Conservation (phyloP, 345 rosid species). For the Moringa oleifera region DNA sequence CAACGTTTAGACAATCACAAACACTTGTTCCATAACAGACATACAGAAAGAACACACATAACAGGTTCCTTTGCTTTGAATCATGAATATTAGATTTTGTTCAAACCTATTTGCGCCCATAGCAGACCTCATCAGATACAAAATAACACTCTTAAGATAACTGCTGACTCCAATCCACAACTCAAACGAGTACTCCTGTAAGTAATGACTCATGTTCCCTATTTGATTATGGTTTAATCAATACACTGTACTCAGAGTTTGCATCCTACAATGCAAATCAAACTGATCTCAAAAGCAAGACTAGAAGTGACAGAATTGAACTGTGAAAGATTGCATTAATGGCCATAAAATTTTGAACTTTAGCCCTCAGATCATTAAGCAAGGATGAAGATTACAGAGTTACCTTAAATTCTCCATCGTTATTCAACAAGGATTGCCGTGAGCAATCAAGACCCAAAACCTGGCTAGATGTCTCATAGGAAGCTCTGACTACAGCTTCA, state of each 20-base stretch:
- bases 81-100: not conserved
- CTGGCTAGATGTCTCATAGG: slow-evolving; percentile 19
- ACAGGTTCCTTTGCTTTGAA: not conserved
- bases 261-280: too few species aligned
- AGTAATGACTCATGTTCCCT: too few species aligned
- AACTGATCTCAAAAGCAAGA: too few species aligned
- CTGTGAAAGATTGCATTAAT: not conserved
- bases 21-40: not conserved
- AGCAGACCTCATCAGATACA: not conserved
- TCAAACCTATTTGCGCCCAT: not conserved
- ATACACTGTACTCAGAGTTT: too few species aligned
- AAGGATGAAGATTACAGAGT: not conserved
- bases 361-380: not conserved
- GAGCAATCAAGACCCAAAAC: slow-evolving; percentile 27
- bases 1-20: not conserved
- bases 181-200: too few species aligned
- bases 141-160: too few species aligned
- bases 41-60: too few species aligned
- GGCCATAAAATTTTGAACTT: too few species aligned
- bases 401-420: slow-evolving; percentile 32
- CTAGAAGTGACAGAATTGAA: not conserved
- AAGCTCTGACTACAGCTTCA: slow-evolving; percentile 26
- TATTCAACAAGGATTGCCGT: slow-evolving; percentile 17
- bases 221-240: too few species aligned
- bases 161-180: too few species aligned